Percentiles rank a stretch among this genome's conserved stretches.
Evolutionary conservation across 345 rosid species (phyloP).

Genomic region (Citrus sp.): DNA sequence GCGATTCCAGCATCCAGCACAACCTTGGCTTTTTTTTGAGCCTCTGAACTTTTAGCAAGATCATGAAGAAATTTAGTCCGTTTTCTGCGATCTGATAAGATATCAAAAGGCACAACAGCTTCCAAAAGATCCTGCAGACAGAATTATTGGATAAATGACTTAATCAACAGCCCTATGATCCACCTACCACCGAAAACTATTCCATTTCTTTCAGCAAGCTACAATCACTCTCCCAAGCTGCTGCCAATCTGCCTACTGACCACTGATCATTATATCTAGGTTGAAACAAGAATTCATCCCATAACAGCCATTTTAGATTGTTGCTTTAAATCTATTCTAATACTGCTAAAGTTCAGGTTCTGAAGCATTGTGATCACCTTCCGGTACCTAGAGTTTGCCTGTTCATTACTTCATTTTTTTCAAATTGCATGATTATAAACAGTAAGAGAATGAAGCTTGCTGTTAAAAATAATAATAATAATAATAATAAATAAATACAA

Average conservation of each 20-base stretch:
- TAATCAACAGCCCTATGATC: background rate
- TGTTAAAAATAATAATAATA: background rate
- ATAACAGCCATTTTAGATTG: background rate
- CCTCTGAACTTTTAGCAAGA: constrained; percentile 38
- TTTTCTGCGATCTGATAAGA: constrained; percentile 58
- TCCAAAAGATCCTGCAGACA: constrained; percentile 64
- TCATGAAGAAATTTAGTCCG: constrained; percentile 40
- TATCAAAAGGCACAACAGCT: constrained; percentile 70
- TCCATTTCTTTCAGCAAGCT: background rate
- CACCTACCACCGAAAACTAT: background rate
- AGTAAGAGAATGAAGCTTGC: background rate
- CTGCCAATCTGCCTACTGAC: background rate
- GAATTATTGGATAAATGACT: constrained; percentile 4
- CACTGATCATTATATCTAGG: background rate
- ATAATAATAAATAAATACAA: background rate
- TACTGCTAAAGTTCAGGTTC: background rate
- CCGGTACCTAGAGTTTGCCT: background rate
- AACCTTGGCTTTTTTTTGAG: constrained; percentile 43
- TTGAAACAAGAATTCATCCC: background rate
- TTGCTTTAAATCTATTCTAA: background rate
- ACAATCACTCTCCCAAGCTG: background rate
- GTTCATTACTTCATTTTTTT: background rate
- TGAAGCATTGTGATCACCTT: background rate
- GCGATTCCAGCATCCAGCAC: constrained; percentile 65
- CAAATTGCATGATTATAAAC: background rate